Evolutionary conservation across 169 alveolate species (phyloP).

Genomic region (Blepharisma undulans): DNA sequence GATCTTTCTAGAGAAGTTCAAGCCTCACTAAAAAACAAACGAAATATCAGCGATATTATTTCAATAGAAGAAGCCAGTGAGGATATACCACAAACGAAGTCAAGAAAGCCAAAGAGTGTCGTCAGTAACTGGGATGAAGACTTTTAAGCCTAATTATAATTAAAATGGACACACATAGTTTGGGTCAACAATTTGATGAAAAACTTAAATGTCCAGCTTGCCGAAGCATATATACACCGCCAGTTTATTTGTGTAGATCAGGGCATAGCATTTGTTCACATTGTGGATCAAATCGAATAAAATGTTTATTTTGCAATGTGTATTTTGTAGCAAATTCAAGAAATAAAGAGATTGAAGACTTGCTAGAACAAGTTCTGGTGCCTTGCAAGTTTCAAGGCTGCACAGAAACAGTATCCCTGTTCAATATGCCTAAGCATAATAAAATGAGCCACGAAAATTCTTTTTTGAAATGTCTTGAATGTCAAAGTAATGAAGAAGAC

Average conservation of each 20-base stretch:
- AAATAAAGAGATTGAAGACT: background rate
- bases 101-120: background rate
- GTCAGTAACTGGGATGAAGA: constrained; percentile 28
- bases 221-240: background rate
- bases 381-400: constrained; percentile 34
- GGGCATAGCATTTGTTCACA: constrained; percentile 8
- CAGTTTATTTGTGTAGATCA: constrained; percentile 4
- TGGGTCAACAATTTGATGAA: background rate
- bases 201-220: constrained; percentile 24
- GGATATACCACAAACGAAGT: background rate
- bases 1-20: background rate
- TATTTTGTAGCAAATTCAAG: background rate
- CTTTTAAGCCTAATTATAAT: background rate
- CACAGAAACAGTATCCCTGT: background rate
- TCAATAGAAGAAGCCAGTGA: background rate
- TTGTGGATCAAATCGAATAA: background rate
- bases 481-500: constrained; percentile 2
- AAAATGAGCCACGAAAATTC: background rate
- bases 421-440: background rate
- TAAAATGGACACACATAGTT: background rate
- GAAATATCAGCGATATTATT: background rate
- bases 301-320: background rate
- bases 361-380: background rate
- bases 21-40: background rate
- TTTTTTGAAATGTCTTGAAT: background rate